Evolutionary conservation across 129 eudicot genomes (phyloP), one percentile per base, ranked within the genome.

Genomic region (Flaveria bidentis): DNA sequence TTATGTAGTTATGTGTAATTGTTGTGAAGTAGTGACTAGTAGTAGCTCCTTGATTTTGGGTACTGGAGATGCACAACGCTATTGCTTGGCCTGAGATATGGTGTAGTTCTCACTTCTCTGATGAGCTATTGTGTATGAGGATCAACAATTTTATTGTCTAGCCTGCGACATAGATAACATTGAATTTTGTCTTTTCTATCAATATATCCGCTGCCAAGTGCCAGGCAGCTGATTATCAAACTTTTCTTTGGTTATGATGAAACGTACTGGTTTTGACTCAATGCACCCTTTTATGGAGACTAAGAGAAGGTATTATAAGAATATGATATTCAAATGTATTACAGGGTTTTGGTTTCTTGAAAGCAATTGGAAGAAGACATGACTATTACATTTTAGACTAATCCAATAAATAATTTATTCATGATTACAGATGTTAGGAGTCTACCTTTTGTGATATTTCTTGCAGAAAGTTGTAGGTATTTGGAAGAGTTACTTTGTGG

Each of bases 301-400:
- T 22, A 64, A 63, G 36, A n/a, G 49, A 62, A 25, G 58, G 78
- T 46, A 15, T 49, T 49, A 10, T 64, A 17, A 30, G 72, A 64
- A 12, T 64, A 33, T n/a, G 14, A 62, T 61, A 33, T 17, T 61
- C 30, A 1, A 1, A 45, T 45, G 49, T 45, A 1, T 45, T 45
- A 36, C n/a, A 2, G 20, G 36, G 3, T 76, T 30, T 64, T 76
- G 51, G 30, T 64, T 33, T 76, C 6, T 36, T 51, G 36, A 18
- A 66, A 75, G 26, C 23, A 76, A 33, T 36, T 51, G 52, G 73
- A 75, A 55, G 62, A 49, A 75, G 72, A 49, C 63, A 28, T 5
- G 51, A 33, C 14, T 10, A 42, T 51, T 30, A 6, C 53, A 22
- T 33, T 13, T 2, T 6, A 76, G 50, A 3, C 2, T 49, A 76